A percentile compares a stretch with the other conserved stretches of the same genome.
phyloP scores from a whole-genome alignment of 257 asterid genomes.

The Solanum rostratum region DNA sequence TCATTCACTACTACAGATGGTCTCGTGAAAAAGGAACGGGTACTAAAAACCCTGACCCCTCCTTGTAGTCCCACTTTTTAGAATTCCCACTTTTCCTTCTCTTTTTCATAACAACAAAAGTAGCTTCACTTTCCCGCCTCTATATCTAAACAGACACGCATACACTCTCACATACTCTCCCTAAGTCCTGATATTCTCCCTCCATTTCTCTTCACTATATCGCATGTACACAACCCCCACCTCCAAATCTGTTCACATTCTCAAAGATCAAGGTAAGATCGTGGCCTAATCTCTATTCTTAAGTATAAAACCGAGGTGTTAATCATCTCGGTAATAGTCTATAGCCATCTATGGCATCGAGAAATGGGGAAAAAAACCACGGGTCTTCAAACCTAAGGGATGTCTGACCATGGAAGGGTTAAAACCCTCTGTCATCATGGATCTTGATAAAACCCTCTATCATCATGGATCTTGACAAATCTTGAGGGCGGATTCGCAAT shows the following conservation, averaged over 20 bases:
- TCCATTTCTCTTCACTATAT: background rate
- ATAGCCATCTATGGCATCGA: background rate
- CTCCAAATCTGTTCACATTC: background rate
- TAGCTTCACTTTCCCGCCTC: background rate
- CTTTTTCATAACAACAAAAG: too few relatives aligned
- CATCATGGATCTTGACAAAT: background rate
- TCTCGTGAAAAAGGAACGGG: too few relatives aligned
- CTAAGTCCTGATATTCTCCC: background rate
- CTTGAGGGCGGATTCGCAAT: background rate
- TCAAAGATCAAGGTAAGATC: background rate
- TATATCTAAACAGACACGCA: background rate
- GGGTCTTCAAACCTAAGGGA: background rate
- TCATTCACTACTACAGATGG: too few relatives aligned
- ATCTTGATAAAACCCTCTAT: background rate
- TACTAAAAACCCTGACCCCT: too few relatives aligned
- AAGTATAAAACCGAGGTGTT: background rate
- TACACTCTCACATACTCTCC: background rate
- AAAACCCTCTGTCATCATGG: background rate
- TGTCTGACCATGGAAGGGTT: background rate
- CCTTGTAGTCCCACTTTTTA: too few relatives aligned
- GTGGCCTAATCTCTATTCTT: background rate
- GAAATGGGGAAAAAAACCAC: background rate
- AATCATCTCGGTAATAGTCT: background rate
- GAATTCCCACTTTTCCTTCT: too few relatives aligned
- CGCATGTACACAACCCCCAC: background rate